Conservation (phyloP, 169 alveolate species). For the Plasmodium vivax region DNA sequence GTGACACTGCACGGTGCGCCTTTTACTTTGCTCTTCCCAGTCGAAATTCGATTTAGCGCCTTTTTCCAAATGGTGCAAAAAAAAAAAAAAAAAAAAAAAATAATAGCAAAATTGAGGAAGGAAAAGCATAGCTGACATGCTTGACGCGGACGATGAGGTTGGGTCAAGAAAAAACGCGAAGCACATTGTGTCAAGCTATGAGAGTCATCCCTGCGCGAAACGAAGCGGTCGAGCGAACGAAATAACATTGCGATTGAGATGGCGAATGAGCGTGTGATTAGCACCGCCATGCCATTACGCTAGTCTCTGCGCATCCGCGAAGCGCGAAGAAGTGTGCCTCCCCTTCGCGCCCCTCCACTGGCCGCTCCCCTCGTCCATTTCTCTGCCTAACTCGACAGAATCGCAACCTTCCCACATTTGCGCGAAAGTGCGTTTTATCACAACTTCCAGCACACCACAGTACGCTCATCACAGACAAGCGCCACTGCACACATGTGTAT, state of each 20-base stretch:
- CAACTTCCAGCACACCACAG: background rate
- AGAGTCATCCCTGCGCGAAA: background rate
- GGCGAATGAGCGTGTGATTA: background rate
- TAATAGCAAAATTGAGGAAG: background rate
- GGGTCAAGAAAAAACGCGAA: background rate
- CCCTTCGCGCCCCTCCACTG: background rate
- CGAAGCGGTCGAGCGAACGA: background rate
- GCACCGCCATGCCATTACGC: background rate
- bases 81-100: conserved; percentile 2
- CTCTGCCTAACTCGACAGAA: background rate
- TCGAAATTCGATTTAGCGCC: background rate
- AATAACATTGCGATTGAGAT: background rate
- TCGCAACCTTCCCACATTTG: background rate
- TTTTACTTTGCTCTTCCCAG: background rate
- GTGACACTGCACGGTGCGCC: background rate
- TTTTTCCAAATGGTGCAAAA: background rate
- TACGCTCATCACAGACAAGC: background rate
- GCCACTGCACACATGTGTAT: background rate
- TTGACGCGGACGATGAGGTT: background rate
- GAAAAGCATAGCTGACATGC: background rate
- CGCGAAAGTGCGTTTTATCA: background rate
- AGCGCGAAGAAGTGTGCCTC: background rate
- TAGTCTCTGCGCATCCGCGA: background rate
- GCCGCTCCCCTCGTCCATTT: background rate
- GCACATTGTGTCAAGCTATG: background rate